A percentile compares a stretch with the other conserved stretches of the same genome.
Conservation (phyloP, 768 basidiomycete genomes). For the Trametes elegans region DNA sequence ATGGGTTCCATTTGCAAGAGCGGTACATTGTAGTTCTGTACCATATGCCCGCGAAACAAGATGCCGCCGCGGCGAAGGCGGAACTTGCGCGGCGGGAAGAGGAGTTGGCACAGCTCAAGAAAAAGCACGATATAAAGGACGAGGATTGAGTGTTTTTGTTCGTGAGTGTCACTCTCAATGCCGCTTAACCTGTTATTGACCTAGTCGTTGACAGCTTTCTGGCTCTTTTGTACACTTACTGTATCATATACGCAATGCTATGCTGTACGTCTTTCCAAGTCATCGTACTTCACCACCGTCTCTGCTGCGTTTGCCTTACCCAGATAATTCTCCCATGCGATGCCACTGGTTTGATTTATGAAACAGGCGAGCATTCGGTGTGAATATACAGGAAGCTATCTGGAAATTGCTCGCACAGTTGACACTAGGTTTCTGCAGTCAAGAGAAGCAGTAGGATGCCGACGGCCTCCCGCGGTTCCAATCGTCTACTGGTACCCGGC, state of each 20-base stretch:
- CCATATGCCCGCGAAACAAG: conserved; percentile 97
- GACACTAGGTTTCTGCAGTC: background rate
- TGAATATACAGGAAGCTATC: background rate
- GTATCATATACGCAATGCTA: background rate
- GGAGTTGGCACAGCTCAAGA: conserved; percentile 83
- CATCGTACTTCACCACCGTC: too few species aligned
- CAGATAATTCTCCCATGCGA: too few species aligned
- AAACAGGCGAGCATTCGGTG: background rate
- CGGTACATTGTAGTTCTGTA: conserved; percentile 98
- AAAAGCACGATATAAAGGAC: conserved; percentile 74
- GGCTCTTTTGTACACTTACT: background rate
- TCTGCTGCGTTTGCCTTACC: too few species aligned
- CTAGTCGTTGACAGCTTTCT: too few species aligned
- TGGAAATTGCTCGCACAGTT: background rate
- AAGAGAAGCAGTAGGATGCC: background rate
- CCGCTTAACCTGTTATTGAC: background rate
- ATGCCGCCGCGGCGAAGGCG: conserved; percentile 89
- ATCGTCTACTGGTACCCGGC: conserved; percentile 1
- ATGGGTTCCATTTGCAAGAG: conserved; percentile 97
- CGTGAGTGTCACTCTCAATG: background rate
- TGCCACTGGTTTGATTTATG: too few species aligned
- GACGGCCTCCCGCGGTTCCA: too few species aligned
- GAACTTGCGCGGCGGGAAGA: conserved; percentile 90
- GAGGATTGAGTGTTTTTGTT: conserved; percentile 48
- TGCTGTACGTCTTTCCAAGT: background rate